phyloP scores from a whole-genome alignment of 805 yeast genomes.

The Saccharomycopsis fodiens region DNA sequence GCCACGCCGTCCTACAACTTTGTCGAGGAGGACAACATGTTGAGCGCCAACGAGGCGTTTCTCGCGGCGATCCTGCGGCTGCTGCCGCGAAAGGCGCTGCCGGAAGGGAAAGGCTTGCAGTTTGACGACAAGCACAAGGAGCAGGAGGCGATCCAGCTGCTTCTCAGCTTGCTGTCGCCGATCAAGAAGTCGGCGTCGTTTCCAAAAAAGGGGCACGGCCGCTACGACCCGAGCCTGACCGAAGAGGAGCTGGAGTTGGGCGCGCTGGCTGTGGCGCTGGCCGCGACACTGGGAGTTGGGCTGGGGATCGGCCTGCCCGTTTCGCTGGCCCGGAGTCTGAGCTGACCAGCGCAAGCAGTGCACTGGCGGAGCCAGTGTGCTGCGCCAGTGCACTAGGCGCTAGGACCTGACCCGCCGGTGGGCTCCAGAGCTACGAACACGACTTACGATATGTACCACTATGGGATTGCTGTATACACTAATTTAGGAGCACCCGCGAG shows the following conservation, averaged over 20 bases:
- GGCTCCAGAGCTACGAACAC: too few relatives aligned
- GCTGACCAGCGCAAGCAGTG: too few relatives aligned
- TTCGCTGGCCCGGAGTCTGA: too few relatives aligned
- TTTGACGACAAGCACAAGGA: conserved; percentile 16
- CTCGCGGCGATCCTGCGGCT: conserved; percentile 15
- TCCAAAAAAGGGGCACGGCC: background rate
- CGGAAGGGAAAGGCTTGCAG: background rate
- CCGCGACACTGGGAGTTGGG: too few relatives aligned
- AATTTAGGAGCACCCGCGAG: too few relatives aligned
- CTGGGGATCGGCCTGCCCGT: too few relatives aligned
- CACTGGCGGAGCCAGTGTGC: too few relatives aligned
- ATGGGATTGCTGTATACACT: too few relatives aligned
- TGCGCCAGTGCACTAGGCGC: too few relatives aligned
- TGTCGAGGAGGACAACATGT: conserved; percentile 17
- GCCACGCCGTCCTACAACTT: conserved; percentile 14
- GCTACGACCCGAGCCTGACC: conserved; percentile 6
- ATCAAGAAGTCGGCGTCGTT: background rate
- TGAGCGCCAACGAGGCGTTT: conserved; percentile 20
- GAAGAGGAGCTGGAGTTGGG: conserved; percentile 8
- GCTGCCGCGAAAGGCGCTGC: conserved; percentile 8
- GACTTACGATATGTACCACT: too few relatives aligned
- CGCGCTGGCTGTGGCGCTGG: too few relatives aligned
- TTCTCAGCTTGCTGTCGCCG: conserved; percentile 15
- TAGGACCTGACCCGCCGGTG: too few relatives aligned
- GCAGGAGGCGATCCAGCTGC: conserved; percentile 20